Percentiles rank a stretch among this genome's conserved stretches.
Conservation (phyloP, 78 protist species). For the Isochrysis galbana region DNA sequence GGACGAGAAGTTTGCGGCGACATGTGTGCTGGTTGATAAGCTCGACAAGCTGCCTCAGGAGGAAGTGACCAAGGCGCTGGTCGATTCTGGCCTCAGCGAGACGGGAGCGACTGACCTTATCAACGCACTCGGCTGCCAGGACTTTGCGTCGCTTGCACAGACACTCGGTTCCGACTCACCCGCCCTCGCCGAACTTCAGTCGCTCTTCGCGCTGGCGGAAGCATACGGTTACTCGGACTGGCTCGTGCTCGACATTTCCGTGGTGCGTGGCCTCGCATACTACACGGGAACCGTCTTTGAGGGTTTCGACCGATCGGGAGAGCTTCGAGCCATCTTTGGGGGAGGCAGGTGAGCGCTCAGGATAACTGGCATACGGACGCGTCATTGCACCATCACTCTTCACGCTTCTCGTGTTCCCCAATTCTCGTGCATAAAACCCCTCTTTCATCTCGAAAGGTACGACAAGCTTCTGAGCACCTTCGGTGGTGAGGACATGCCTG, state of each 20-base stretch:
- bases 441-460: conserved; percentile 44
- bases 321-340: conserved; percentile 43
- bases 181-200: background rate
- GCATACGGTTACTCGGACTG: conserved; percentile 60
- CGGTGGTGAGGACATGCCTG: conserved; percentile 51
- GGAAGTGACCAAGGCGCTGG: conserved; percentile 28
- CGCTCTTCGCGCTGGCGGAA: conserved; percentile 38
- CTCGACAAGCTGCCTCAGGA: conserved; percentile 23
- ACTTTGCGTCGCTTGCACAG: conserved; percentile 5
- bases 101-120: too few relatives aligned
- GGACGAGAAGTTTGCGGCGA: conserved; percentile 54
- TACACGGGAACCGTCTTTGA: conserved; percentile 81
- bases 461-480: conserved; percentile 61
- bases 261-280: conserved; percentile 75
- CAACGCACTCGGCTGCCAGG: too few relatives aligned
- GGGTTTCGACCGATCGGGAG: conserved; percentile 55
- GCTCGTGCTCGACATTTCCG: conserved; percentile 49
- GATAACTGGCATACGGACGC: too few relatives aligned
- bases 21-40: conserved; percentile 63
- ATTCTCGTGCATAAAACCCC: background rate
- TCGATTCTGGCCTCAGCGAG: conserved; percentile 14
- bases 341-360: conserved; percentile 43
- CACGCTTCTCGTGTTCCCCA: background rate
- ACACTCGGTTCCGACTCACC: background rate
- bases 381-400: background rate